These are phyloP conservation scores for Cryptococcus wingfieldii DNA, from an alignment of 1,284 basidiomycete genomes.

Conservation along the genomic window DNA sequence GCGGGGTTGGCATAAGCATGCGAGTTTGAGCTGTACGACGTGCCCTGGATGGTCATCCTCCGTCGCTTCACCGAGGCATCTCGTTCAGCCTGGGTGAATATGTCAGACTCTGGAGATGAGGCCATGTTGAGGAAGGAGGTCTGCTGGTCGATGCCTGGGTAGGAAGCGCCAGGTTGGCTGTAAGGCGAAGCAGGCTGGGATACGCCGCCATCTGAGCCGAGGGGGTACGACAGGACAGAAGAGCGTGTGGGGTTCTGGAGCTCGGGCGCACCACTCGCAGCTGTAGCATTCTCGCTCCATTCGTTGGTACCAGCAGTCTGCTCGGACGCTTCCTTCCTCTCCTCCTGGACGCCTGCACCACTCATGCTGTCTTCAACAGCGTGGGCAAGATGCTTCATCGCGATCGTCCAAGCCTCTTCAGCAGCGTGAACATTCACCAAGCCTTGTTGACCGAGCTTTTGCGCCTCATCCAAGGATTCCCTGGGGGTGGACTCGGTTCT, in stretches of 20 bases:
- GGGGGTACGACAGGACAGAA: constrained; percentile 1
- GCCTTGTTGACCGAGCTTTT: constrained; percentile 12
- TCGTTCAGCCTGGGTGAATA: neutral
- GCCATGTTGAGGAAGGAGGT: neutral
- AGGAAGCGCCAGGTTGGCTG: neutral
- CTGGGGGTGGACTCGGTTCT: neutral
- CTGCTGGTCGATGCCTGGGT: neutral
- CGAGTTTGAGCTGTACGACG: neutral
- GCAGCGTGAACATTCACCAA: constrained; percentile 14
- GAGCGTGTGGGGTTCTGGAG: neutral
- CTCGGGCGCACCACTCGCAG: neutral
- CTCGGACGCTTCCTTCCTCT: neutral
- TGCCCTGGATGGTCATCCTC: neutral
- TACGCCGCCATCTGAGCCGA: constrained; percentile 1
- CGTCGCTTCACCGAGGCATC: neutral
- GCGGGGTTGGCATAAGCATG: neutral
- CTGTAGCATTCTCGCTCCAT: neutral
- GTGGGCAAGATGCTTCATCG: constrained; percentile 7
- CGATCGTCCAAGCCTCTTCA: constrained; percentile 15
- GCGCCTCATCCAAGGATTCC: constrained; percentile 5
- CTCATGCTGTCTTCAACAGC: neutral
- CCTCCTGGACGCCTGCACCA: neutral
- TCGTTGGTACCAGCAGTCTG: neutral
- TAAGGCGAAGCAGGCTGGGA: neutral
- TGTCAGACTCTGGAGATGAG: neutral